Evolutionary conservation across 2,329 filamentous ascomycete species (phyloP), one percentile per base, ranked within the genome.

Genomic region (Fusarium nygamai): DNA sequence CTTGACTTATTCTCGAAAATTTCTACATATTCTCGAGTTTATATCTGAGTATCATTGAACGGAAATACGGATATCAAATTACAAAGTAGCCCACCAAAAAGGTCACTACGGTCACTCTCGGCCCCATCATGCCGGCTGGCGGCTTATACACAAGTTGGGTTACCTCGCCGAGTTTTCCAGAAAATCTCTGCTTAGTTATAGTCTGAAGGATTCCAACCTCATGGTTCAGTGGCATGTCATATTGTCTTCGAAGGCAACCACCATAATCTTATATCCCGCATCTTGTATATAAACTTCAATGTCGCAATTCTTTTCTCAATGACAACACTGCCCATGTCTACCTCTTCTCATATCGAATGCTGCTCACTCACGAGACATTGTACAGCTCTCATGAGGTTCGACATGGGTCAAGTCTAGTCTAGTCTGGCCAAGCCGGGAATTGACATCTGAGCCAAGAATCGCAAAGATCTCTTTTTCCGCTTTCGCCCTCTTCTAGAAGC

Each of bases 381-480:
- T 27, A 54, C 44, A 46, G 64, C 64, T 61, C 24, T 53, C 46
- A n/a, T 54, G 27, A 64, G 20, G 24, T 53, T 29, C 38, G 24
- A 36, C 24, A 33, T 41, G 50, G 33, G 43, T 44, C 60, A 33
- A 53, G 31, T 36, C n/a, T 19, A 33, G 46, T 36, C 41, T 54
- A 48, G 59, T 65, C n/a, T 54, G 46, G 67, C 68, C 68, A 71
- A 66, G 67, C n/a, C 64, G 65, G 58, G 50, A 69, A 51, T 43
- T 56, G 56, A 44, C 41, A 63, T 9, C n/a, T 34, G 48, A 59
- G 46, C 59, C 54, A 48, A 51, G 9, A 24, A 20, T 31, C 59
- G 65, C 63, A 63, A 61, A 68, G 46, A 34, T 68, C 33, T 66
- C 19, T 12, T 41, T 44, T 41, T 22, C 47, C 63, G 56, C 41